Conservation (phyloP, 352 stramenopile species). For the Globisporangium cederbergense region DNA sequence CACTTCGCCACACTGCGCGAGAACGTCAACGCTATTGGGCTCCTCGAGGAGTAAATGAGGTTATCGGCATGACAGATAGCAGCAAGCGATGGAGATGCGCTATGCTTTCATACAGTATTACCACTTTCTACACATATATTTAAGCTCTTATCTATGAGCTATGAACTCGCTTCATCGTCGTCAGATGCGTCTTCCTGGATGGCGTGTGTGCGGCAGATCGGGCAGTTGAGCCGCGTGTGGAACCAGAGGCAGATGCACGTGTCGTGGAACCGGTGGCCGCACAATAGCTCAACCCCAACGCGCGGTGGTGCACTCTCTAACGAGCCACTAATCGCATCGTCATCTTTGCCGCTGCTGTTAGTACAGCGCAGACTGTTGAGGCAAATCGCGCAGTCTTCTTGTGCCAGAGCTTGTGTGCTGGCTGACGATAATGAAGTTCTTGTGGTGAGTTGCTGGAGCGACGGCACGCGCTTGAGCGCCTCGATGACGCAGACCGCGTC, state of each 20-base stretch:
- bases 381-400: constrained; percentile 56
- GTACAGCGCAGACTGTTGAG: constrained; percentile 25
- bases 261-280: constrained; percentile 75
- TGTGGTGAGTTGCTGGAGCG: constrained; percentile 6
- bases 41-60: constrained; percentile 26
- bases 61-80: too few relatives aligned
- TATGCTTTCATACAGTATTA: constrained; percentile 7
- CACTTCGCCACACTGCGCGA: constrained; percentile 61
- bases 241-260: constrained; percentile 74
- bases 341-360: constrained; percentile 7
- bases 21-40: constrained; percentile 43
- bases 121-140: neutral
- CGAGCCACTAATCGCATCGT: too few relatives aligned
- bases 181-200: neutral
- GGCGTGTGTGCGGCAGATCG: constrained; percentile 39
- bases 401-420: neutral
- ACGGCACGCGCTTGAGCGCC: constrained; percentile 33
- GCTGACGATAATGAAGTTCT: neutral
- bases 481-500: constrained; percentile 38
- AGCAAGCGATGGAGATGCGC: neutral
- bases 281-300: constrained; percentile 39
- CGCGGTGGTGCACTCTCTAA: constrained; percentile 7
- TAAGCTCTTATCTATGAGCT: neutral
- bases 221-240: constrained; percentile 55
- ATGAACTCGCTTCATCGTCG: neutral